Evolutionary conservation across 805 yeast species (phyloP), one percentile per base, ranked within the genome.

Genomic region (Ogataea parapolymorpha): DNA sequence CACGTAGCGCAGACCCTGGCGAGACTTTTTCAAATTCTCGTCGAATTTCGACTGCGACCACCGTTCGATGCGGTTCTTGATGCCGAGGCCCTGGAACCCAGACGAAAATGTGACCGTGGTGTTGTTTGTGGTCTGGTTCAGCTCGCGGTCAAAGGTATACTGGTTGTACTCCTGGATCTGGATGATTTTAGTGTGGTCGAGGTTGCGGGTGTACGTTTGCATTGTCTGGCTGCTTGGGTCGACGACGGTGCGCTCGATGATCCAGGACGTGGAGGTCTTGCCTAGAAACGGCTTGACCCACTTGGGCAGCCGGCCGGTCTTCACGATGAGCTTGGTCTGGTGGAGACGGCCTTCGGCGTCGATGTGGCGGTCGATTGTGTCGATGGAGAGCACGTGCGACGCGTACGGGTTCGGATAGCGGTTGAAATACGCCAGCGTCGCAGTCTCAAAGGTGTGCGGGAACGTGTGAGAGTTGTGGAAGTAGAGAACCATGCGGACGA

Each of bases 401-500:
- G 96, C 82, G 59, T 73, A 89, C 2, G 98, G 98, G 59, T 82
- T 81, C 11, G 82, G 82, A 50, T 81, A 82, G 51, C 82, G 68
- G 64, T 80, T 81, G 64, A 86, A 81, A 58, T 83, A 82, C 1
- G 95, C 95, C 35, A 81, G 67, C 2, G 88, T 72, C 3, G 85
- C 87, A 0, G 91, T 82, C 36, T 72, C 70, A 54, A 89, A 89
- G 51, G 80, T 81, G 59, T 77, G 76, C 38, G 72, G 65, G 58
- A 72, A 85, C n/a, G 67, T 58, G 57, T 79, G 84, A n/a, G 65
- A 53, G 46, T 72, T 72, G 46, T 72, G 69, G 58, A 75, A 76
- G 64, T 78, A 73, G 29, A 81, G 73, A 30, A 84, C 91, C 91
- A 84, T 84, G 16, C 13, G 37, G 26, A 20, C 39, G 22, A 39